Percentiles rank a stretch among this genome's conserved stretches.
Evolutionary conservation across 305 asterid species (phyloP).

Genomic region (Solanum hybrid): DNA sequence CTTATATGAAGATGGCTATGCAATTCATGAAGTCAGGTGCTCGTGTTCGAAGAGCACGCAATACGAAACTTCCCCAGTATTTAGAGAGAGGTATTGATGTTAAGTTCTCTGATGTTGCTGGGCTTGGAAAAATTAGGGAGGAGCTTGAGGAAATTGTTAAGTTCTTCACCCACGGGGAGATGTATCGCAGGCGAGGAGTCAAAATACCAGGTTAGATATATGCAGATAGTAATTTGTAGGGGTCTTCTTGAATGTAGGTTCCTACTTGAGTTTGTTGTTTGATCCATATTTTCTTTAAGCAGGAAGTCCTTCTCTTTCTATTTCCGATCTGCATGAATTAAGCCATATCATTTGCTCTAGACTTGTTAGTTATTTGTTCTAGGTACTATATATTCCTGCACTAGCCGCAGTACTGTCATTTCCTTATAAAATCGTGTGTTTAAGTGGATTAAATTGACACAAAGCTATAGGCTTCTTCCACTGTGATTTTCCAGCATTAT

Average conservation of each 20-base stretch:
- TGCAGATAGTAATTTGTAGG: constrained; percentile 1
- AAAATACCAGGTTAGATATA: constrained; percentile 73
- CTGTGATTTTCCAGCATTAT: neutral
- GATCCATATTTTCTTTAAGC: neutral
- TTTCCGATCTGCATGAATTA: neutral
- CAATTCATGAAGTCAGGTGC: constrained; percentile 96
- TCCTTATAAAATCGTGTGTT: neutral
- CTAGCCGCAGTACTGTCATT: neutral
- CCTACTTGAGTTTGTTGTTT: neutral
- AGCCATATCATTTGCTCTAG: neutral
- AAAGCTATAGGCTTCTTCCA: neutral
- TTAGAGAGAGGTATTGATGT: constrained; percentile 82
- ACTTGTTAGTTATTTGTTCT: constrained; percentile 1
- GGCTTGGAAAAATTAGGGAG: constrained; percentile 90
- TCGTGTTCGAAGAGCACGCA: constrained; percentile 64
- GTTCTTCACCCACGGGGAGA: constrained; percentile 94
- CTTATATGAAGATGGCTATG: constrained; percentile 61
- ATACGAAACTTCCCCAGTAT: constrained; percentile 71
- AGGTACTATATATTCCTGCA: neutral
- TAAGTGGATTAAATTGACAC: neutral
- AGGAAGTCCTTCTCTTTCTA: neutral
- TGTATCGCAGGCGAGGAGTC: constrained; percentile 94
- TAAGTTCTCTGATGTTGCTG: constrained; percentile 93
- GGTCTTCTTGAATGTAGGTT: neutral
- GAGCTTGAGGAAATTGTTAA: constrained; percentile 98